Evolutionary conservation across 352 stramenopile species (phyloP), one percentile per base, ranked within the genome.

Genomic region (Nothophytophthora sp.): DNA sequence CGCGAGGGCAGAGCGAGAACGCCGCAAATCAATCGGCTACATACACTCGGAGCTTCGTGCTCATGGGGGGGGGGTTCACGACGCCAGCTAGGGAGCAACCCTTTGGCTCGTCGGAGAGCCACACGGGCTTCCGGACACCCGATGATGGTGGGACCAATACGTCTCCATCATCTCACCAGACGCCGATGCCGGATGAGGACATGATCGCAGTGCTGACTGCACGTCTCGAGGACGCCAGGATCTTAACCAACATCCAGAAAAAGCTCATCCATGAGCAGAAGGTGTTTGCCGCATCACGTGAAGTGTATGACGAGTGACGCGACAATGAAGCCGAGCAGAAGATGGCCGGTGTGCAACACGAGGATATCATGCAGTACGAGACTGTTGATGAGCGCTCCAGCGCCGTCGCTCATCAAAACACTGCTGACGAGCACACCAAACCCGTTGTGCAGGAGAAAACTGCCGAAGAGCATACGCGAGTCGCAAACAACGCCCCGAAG

Each of bases 171-270:
- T 28, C 24, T 1, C 50, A 46, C 19, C 50, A 20, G 24, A 52
- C 33, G 25, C 32, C 27, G 3, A 7, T 51, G 33, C 46, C 33
- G 2, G 50, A 19, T 6, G 50, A 45, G 18, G 39, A 59, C 25
- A 40, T 40, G 50, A 12, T 51, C 0, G 24, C 50, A 5, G 27
- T 59, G 34, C 18, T 59, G 4, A 52, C 27, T 4, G 40, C 39
- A 6, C 40, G 33, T 2, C 7, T 45, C 9, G 41, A 51, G 2
- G 40, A 46, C 33, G 24, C 23, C 2, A 51, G 28, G 33, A 19
- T 28, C 27, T 6, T 47, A 5, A 46, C 51, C 15, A 11, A 45
- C 16, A 3, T 36, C 12, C 40, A 59, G 19, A 39, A 59, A 22
- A 39, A 5, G 19, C 27, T 34, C 5, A 42, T 58, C 10, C 25